Percentiles rank a stretch among this genome's conserved stretches.
Evolutionary conservation across 306 rosid species (phyloP).

Genomic region (Lupinus albus): DNA sequence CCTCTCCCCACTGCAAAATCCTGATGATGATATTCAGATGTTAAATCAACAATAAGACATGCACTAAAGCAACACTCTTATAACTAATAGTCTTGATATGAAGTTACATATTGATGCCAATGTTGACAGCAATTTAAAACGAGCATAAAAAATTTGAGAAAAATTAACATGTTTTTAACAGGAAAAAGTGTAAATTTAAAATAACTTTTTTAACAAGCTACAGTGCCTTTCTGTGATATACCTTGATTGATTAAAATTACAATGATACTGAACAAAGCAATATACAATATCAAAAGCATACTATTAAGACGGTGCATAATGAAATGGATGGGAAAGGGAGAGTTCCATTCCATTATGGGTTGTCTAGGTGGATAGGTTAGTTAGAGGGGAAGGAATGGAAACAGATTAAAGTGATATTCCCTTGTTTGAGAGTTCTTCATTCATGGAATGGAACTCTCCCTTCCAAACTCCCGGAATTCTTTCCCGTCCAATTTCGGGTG

Average conservation of each 20-base stretch:
- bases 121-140: background rate
- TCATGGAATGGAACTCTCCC: too few species aligned
- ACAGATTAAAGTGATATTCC: too few species aligned
- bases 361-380: too few species aligned
- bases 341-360: too few species aligned
- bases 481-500: too few species aligned
- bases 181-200: too few species aligned
- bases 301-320: too few species aligned
- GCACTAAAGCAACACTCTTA: background rate
- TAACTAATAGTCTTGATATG: conserved; percentile 5
- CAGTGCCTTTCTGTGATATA: background rate
- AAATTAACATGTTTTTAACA: background rate
- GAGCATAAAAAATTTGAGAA: conserved; percentile 3
- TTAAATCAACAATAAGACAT: conserved; percentile 28
- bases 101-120: background rate
- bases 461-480: too few species aligned
- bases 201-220: background rate
- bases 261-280: conserved; percentile 3
- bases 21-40: conserved; percentile 47
- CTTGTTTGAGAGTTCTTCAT: too few species aligned
- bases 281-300: background rate
- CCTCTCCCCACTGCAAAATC: conserved; percentile 96
- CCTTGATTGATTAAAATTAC: background rate
- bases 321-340: too few species aligned
- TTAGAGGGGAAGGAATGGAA: too few species aligned